A percentile compares a stretch with the other conserved stretches of the same genome.
Conservation (phyloP, 164 flowering plant species). For the Stephania cephalantha region DNA sequence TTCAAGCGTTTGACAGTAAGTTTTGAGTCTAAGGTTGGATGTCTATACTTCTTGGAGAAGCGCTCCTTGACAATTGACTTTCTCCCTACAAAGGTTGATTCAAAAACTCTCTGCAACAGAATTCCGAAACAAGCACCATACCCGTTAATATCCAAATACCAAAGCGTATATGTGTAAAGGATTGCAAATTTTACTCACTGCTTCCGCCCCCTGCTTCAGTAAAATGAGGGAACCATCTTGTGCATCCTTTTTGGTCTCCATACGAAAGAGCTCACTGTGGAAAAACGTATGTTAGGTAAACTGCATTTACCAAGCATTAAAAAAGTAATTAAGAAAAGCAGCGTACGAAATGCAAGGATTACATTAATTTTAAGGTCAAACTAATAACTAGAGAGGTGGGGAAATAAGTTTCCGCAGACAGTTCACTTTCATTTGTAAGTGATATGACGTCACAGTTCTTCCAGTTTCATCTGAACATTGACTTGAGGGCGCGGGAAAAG, state of each 20-base stretch:
- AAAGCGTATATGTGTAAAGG: not conserved
- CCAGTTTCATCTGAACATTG: not conserved
- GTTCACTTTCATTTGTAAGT: not conserved
- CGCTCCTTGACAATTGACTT: constrained; percentile 80
- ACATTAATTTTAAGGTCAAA: not conserved
- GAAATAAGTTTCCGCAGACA: not conserved
- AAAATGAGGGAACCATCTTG: constrained; percentile 44
- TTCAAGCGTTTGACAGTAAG: constrained; percentile 79
- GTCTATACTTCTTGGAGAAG: constrained; percentile 93
- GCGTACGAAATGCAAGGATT: not conserved
- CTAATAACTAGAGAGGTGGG: not conserved
- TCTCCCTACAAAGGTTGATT: constrained; percentile 73
- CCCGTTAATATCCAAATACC: not conserved
- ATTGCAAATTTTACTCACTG: constrained; percentile 48
- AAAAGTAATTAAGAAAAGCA: too few relatives aligned
- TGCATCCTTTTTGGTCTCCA: constrained; percentile 36
- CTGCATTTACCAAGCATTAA: constrained; percentile 1
- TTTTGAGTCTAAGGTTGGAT: constrained; percentile 76
- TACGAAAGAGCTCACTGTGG: constrained; percentile 7
- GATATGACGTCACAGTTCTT: not conserved
- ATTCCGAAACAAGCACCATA: not conserved
- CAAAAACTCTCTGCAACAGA: constrained; percentile 66
- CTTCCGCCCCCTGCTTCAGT: constrained; percentile 96
- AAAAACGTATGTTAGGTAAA: not conserved
- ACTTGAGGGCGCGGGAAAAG: too few relatives aligned